Percentiles rank a stretch among this genome's conserved stretches.
phyloP scores from a whole-genome alignment of 306 rosid genomes.

The Cicer pinnatifidum region DNA sequence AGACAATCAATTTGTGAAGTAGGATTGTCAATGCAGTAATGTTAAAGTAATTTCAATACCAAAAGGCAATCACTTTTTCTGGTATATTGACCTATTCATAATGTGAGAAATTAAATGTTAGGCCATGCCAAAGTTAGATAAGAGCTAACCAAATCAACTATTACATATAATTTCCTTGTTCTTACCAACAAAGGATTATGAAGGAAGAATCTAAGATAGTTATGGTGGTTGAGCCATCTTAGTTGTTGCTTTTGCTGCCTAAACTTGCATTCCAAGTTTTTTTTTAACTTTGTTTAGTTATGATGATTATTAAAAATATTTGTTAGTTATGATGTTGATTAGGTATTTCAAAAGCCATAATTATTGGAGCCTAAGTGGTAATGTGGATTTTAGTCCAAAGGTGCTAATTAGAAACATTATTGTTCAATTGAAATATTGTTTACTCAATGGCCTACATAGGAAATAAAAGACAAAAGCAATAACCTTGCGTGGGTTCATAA shows the following conservation, averaged over 20 bases:
- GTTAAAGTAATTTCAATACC: slow-evolving; percentile 59
- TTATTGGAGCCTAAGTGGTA: slow-evolving; percentile 23
- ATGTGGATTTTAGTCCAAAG: slow-evolving; percentile 8
- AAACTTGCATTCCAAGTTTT: slow-evolving; percentile 52
- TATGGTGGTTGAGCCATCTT: slow-evolving; percentile 53
- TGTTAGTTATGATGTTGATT: slow-evolving; percentile 30
- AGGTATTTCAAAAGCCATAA: slow-evolving; percentile 31
- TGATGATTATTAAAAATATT: not conserved
- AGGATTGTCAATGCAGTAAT: slow-evolving; percentile 54
- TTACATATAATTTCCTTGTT: not conserved
- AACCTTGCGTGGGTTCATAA: not conserved
- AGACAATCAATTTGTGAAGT: slow-evolving; percentile 49
- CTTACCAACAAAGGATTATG: slow-evolving; percentile 8
- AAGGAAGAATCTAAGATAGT: slow-evolving; percentile 46
- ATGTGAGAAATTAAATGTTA: slow-evolving; percentile 29
- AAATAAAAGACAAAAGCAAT: not conserved
- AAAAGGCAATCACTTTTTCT: slow-evolving; percentile 47
- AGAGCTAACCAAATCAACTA: slow-evolving; percentile 24
- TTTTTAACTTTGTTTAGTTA: slow-evolving; percentile 38
- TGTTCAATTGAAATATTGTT: not conserved
- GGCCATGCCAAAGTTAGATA: slow-evolving; percentile 19
- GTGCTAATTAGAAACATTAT: slow-evolving; percentile 26
- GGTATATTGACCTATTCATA: slow-evolving; percentile 12
- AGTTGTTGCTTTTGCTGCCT: slow-evolving; percentile 40
- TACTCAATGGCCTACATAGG: not conserved